A percentile compares a stretch with the other conserved stretches of the same genome.
Conservation (phyloP, 257 asterid genomes). For the Handroanthus guayacan region DNA sequence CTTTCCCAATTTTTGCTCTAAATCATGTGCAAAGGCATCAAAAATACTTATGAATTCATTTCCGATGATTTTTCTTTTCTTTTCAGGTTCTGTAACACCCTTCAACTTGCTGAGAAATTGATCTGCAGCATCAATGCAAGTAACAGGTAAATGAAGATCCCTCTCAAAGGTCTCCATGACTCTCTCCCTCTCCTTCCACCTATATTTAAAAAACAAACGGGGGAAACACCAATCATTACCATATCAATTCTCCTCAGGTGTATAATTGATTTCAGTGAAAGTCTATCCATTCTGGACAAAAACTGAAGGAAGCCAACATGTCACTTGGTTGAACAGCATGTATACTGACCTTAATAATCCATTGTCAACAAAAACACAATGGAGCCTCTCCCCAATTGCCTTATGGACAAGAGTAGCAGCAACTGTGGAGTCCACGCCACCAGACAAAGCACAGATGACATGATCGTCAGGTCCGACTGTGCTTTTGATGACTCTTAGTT, state of each 20-base stretch:
- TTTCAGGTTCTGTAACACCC: constrained; percentile 96
- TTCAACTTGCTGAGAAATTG: constrained; percentile 86
- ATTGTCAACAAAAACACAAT: constrained; percentile 93
- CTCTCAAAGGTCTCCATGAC: constrained; percentile 89
- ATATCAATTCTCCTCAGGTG: neutral
- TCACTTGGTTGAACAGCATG: neutral
- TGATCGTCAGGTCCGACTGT: constrained; percentile 81
- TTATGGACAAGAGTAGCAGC: constrained; percentile 95
- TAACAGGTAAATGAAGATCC: constrained; percentile 93
- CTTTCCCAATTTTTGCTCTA: constrained; percentile 74
- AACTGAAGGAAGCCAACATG: neutral
- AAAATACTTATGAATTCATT: constrained; percentile 82
- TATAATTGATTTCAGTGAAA: neutral
- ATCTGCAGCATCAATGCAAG: constrained; percentile 85
- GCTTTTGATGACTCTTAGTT: constrained; percentile 61
- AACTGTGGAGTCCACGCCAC: constrained; percentile 97
- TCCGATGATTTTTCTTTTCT: constrained; percentile 93
- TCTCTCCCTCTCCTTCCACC: constrained; percentile 87
- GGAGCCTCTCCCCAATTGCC: constrained; percentile 97
- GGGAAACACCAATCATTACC: neutral
- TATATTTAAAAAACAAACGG: constrained; percentile 16
- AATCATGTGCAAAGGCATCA: constrained; percentile 77
- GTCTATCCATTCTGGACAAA: neutral
- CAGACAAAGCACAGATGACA: constrained; percentile 96
- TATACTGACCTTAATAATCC: constrained; percentile 80